phyloP scores from a whole-genome alignment of 495 filamentous ascomycete genomes.

The Apiosordaria backusii region DNA sequence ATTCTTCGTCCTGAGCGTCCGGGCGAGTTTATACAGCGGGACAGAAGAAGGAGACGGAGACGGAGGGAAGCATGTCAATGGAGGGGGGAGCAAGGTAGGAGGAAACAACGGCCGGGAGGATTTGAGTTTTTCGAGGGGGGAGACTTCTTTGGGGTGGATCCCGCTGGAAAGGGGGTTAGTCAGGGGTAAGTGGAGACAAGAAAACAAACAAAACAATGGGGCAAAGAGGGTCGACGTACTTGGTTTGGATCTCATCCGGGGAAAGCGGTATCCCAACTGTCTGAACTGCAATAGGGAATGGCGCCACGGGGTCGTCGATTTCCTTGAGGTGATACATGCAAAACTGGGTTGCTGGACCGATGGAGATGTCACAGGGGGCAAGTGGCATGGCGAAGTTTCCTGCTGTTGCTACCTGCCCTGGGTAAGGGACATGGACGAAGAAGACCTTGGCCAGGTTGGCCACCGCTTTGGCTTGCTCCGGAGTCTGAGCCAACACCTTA shows the following conservation, averaged over 20 bases:
- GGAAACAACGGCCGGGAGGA: background rate
- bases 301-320: slow-evolving; percentile 30
- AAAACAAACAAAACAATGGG: background rate
- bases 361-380: slow-evolving; percentile 30
- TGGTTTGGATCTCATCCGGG: background rate
- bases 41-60: background rate
- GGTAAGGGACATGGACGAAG: slow-evolving; percentile 44
- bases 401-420: slow-evolving; percentile 41
- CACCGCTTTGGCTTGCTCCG: slow-evolving; percentile 40
- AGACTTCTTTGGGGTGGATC: background rate
- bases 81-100: background rate
- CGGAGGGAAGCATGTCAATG: background rate
- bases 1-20: slow-evolving; percentile 50
- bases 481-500: slow-evolving; percentile 40
- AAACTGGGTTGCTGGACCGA: slow-evolving; percentile 42
- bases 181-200: background rate
- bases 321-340: slow-evolving; percentile 48
- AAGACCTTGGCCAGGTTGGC: slow-evolving; percentile 34
- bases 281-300: slow-evolving; percentile 10
- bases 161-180: background rate
- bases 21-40: slow-evolving; percentile 22
- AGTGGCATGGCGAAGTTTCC: slow-evolving; percentile 44
- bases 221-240: background rate
- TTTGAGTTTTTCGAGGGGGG: background rate
- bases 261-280: background rate